These are phyloP conservation scores for Spirogloea muscicola DNA, from an alignment of 139 green algal genomes.

Conservation along the genomic window DNA sequence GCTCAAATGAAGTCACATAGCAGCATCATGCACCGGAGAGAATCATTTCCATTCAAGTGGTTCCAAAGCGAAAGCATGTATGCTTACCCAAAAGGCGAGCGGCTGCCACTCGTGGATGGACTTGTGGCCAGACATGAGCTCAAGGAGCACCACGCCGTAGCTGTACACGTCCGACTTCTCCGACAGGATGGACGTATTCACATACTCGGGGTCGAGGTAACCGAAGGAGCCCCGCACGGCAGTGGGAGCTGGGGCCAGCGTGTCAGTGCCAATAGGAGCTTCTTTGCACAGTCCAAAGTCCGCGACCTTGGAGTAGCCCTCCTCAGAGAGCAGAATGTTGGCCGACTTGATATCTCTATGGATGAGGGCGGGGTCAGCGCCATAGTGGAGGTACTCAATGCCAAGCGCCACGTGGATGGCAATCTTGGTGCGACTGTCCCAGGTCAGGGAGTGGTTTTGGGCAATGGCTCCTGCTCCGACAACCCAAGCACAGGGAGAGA, in stretches of 20 bases:
- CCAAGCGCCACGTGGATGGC: conserved; percentile 26
- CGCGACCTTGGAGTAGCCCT: conserved; percentile 34
- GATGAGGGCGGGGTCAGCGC: conserved; percentile 29
- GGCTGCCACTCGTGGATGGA: conserved; percentile 68
- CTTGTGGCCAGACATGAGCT: conserved; percentile 58
- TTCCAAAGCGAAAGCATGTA: no score
- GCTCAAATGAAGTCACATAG: no score
- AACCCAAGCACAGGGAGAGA: no score
- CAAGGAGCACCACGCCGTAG: conserved; percentile 53
- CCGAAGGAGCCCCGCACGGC: conserved; percentile 26
- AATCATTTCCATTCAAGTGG: no score
- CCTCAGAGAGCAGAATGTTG: conserved; percentile 22
- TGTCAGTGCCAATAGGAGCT: conserved; percentile 4
- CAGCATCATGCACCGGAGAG: no score
- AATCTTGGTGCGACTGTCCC: conserved; percentile 38
- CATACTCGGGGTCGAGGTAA: conserved; percentile 37
- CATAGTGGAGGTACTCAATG: conserved; percentile 33
- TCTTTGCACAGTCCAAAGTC: conserved; percentile 33
- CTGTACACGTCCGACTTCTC: conserved; percentile 53
- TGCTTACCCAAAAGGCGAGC: conserved; percentile 48
- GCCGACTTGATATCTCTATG: conserved; percentile 36
- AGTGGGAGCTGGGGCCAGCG: conserved; percentile 6
- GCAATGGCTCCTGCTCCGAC: conserved; percentile 6
- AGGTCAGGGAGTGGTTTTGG: conserved; percentile 20
- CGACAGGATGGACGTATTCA: conserved; percentile 21